Base-by-base conservation (phyloP, 495 filamentous ascomycete species). In the Talaromyces ruber region DNA sequence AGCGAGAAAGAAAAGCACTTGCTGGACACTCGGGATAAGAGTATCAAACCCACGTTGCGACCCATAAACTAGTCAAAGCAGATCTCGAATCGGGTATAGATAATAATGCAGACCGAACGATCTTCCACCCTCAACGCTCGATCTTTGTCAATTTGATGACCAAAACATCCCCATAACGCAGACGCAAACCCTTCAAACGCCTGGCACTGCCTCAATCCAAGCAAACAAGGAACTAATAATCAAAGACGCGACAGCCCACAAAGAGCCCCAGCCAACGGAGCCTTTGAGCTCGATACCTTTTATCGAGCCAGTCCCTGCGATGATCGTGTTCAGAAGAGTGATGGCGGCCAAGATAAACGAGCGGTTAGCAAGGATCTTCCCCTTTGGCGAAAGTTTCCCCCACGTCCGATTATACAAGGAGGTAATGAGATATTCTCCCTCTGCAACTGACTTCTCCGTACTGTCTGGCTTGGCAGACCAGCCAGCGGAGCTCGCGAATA, bases 401-500 rank as follows among this genome's bases (percentile, higher is more conserved):
- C 74, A 76, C 8, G 73, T 76, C 55, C 72, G 73, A 25, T 71
- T 72, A 51, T 73, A 76, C 24, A 88, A 51, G 83, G 67, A 68
- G 83, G 87, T 73, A 79, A 86, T 64, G 70, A 75, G 58, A 86
- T 66, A 57, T 84, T 95, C 76, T 84, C 84, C 65, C 63, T 72
- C 63, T 73, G 21, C 71, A 83, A 28, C 29, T 73, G 80, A 30
- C 71, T 84, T 85, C 12, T 73, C 65, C 16, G 63, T 58, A 4
- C 39, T 62, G 24, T 68, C 60, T 56, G 70, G 62, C 56, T 76
- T 74, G 54, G 78, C 68, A 30, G 68, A 64, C 14, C 68, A 61
- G 3, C 81, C 81, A 2, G 81, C 76, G 12, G 84, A 84, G 64
- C 86, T 90, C 29, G 84, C 85, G 68, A 95, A 93, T 60, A 96